Evolutionary conservation across 2,329 filamentous ascomycete genomes (phyloP).

Genomic region (Paraphaeosphaeria minitans): DNA sequence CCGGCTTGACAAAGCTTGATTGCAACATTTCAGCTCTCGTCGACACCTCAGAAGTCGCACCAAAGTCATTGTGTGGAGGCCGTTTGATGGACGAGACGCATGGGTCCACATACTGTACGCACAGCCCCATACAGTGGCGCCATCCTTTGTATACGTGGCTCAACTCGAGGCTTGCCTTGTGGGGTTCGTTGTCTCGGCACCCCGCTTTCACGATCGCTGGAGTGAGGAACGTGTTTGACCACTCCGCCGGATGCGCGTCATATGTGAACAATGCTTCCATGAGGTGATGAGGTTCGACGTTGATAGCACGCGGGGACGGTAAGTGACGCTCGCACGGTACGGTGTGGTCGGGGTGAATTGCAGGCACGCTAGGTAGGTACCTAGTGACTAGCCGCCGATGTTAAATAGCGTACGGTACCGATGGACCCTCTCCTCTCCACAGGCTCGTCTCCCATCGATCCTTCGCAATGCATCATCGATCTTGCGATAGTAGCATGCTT

Average conservation of each 20-base stretch:
- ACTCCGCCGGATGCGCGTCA: background rate
- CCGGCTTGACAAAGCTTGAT: background rate
- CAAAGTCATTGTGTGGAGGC: background rate
- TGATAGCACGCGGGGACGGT: background rate
- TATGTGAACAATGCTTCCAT: background rate
- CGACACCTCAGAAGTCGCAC: background rate
- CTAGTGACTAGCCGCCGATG: background rate
- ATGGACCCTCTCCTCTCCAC: background rate
- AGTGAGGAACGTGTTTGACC: background rate
- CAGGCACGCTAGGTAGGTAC: background rate
- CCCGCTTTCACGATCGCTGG: background rate
- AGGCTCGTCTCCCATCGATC: background rate
- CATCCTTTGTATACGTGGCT: slow-evolving; percentile 7
- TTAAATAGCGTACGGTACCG: background rate
- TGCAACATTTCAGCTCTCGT: slow-evolving; percentile 1
- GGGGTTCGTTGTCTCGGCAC: slow-evolving; percentile 2
- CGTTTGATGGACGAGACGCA: background rate
- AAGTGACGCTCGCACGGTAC: background rate
- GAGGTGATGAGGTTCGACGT: background rate
- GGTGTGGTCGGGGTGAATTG: background rate
- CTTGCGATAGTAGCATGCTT: background rate
- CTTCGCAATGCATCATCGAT: background rate
- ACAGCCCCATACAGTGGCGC: slow-evolving; percentile 9
- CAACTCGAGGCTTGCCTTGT: slow-evolving; percentile 2
- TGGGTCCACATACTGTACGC: slow-evolving; percentile 4